Evolutionary conservation across 2,329 filamentous ascomycete species (phyloP).

Genomic region (Curvularia hawaiiensis): DNA sequence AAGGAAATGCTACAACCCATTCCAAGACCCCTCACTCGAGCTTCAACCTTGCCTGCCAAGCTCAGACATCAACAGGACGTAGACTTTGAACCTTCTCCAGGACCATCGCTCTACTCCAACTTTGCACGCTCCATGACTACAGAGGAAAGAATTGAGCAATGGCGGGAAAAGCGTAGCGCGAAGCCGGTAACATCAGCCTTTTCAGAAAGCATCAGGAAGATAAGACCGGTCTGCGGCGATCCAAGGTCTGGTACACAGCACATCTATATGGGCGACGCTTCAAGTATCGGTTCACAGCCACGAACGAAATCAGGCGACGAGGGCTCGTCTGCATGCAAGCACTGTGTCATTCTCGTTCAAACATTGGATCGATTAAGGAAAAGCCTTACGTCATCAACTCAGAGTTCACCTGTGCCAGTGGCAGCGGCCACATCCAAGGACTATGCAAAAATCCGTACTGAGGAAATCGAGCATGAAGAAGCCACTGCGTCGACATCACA

Average conservation of each 20-base stretch:
- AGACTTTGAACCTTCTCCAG: slow-evolving; percentile 27
- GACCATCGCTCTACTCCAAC: slow-evolving; percentile 28
- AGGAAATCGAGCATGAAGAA: background rate
- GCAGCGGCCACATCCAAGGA: background rate
- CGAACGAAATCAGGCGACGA: background rate
- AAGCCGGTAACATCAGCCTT: background rate
- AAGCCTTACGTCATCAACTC: slow-evolving; percentile 14
- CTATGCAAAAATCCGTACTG: background rate
- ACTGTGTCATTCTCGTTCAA: slow-evolving; percentile 34
- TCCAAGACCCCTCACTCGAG: slow-evolving; percentile 24
- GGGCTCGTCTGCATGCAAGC: slow-evolving; percentile 20
- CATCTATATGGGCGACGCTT: slow-evolving; percentile 20
- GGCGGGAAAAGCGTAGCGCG: slow-evolving; percentile 17
- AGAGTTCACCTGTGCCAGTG: background rate
- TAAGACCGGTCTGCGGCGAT: slow-evolving; percentile 28
- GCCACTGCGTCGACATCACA: background rate
- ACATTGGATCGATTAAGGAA: slow-evolving; percentile 30
- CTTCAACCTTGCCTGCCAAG: slow-evolving; percentile 29
- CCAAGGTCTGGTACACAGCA: slow-evolving; percentile 17
- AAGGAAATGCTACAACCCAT: slow-evolving; percentile 16
- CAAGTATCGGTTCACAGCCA: background rate
- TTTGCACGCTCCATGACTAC: slow-evolving; percentile 35
- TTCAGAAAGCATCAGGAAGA: background rate
- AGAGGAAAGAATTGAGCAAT: slow-evolving; percentile 27
- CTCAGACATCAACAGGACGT: slow-evolving; percentile 5